Base-by-base conservation (phyloP, 495 filamentous ascomycete species). In the Lasiosphaeria miniovina region DNA sequence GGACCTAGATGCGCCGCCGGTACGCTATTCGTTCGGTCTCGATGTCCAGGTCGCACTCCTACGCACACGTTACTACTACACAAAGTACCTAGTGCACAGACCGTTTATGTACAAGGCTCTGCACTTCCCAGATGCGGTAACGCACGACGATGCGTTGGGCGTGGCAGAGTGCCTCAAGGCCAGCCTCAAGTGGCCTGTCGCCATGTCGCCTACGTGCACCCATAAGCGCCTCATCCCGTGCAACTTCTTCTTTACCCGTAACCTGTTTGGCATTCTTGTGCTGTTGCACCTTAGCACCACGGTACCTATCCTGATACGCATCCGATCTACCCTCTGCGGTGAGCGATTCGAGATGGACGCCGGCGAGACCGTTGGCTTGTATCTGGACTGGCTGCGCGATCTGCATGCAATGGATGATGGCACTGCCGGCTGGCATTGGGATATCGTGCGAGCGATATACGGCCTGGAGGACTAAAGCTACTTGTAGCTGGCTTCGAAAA, bases 21-120 rank as follows among this genome's bases (percentile, higher is more conserved):
- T 67, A 3, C 64, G 56, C 32, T 80, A 83, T 57, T 69, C 74
- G 14, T 82, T 77, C 64, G 74, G 73, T 32, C 68, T 82, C 54
- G 83, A 86, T 59, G 71, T 85, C 48, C 77, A 84, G 45, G 76
- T 81, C 14, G 82, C 84, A 5, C 69, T 81, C 32, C 73, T 86
- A 8, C 77, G 84, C 49, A 80, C 82, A 4, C 73, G 80, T 38
- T 86, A 82, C 71, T 85, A 85, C 68, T 82, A 84, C 68, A 75
- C 80, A 11, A 80, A 81, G 49, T 85, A 81, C 68, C 73, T 86
- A 53, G 76, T 85, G 57, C 76, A 85, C 61, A 76, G 81, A 12
- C 82, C 84, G 10, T 86, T 83, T 59, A 61, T 86, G 41, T 86
- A 84, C 76, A 86, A 86, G 62, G 83, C 81, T 2, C 67, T 86